Percentiles rank a stretch among this genome's conserved stretches.
These are phyloP conservation scores for Kalanchoe fedtschenkoi DNA, from an alignment of 164 flowering plant species.

Conservation along the genomic window DNA sequence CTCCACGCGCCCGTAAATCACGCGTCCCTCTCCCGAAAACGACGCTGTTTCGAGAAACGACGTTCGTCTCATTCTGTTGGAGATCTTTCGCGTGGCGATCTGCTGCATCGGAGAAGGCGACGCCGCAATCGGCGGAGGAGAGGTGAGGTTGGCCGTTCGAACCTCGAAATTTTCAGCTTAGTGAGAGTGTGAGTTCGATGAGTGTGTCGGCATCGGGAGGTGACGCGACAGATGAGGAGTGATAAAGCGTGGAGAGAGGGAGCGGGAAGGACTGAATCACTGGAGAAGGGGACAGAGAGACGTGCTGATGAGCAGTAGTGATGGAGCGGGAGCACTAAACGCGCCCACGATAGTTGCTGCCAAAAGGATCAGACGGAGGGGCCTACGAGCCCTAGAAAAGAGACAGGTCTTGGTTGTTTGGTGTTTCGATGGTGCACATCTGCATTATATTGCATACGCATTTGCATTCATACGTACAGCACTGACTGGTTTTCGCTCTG, in stretches of 20 bases:
- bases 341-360: conserved; percentile 11
- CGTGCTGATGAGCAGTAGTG: not conserved
- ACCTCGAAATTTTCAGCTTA: too few species aligned
- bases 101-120: not conserved
- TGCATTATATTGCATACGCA: not conserved
- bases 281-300: not conserved
- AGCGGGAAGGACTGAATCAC: conserved; percentile 2
- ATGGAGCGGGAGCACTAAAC: conserved; percentile 4
- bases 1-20: not conserved
- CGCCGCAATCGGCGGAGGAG: not conserved
- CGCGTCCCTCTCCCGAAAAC: not conserved
- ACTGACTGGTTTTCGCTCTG: too few species aligned
- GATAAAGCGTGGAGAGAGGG: too few species aligned
- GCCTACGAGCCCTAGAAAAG: not conserved
- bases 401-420: not conserved
- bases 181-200: too few species aligned
- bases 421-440: not conserved
- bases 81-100: not conserved
- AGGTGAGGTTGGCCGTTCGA: too few species aligned
- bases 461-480: too few species aligned
- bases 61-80: not conserved
- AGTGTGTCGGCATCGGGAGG: too few species aligned
- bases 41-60: not conserved
- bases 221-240: conserved; percentile 2
- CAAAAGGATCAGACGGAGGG: not conserved